Evolutionary conservation across 2,329 filamentous ascomycete species (phyloP), one percentile per base, ranked within the genome.

Genomic region (Aspergillus udagawae): DNA sequence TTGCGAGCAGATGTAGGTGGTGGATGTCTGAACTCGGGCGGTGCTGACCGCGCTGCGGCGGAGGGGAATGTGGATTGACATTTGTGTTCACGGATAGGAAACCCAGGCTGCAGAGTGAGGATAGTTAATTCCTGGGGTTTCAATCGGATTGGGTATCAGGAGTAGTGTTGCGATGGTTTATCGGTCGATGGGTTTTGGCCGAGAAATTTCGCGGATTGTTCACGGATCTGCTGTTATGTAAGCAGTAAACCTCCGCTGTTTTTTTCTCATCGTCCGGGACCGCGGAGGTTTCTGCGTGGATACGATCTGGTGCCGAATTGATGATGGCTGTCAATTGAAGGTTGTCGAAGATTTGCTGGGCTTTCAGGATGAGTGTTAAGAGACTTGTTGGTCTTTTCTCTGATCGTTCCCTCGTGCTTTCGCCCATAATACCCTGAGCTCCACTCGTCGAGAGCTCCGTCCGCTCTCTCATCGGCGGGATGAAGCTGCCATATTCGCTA

Each of bases 1-100:
- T 78, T 92, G 89, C 51, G 75, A 77, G 75, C 74, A 79, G 65
- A 78, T 70, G 66, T 75, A 79, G 51, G 76, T 77, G 60, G 71
- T 75, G 51, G 70, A 60, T 17, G 61, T 54, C 52, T 59, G 63
- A 45, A 57, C 51, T 49, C 49, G 58, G 57, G 58, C 63, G 55
- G 63, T 60, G 58, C 65, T 66, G 61, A 67, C 64, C 61, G 70
- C 66, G 38, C 63, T 67, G 64, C 70, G 73, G 66, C 72, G 73
- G 61, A 75, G 65, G 51, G 72, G 64, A 49, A 65, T 65, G 60
- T 69, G 67, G 64, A 76, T 64, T 57, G 73, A 70, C 73, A 76
- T 74, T 62, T 51, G 53, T 42, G 49, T 23, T 52, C 2, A 14
- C 5, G 3, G 32, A 38, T 7, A 35, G 4, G 5, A 2, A 17